A percentile compares a stretch with the other conserved stretches of the same genome.
Conservation (phyloP, 768 basidiomycete species). For the Lentinula boryana region DNA sequence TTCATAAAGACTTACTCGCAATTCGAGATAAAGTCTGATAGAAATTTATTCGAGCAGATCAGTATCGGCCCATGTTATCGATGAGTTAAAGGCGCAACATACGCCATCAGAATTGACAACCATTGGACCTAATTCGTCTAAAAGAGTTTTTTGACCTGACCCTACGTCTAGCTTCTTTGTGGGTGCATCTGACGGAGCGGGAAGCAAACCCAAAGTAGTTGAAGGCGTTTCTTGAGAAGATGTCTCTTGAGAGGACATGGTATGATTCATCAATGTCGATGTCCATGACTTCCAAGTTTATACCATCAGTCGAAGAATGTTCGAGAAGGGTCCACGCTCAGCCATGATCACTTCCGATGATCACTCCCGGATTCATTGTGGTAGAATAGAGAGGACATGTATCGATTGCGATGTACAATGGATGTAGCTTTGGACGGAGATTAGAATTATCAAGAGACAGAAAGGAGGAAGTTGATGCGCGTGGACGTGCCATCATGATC, state of each 20-base stretch:
- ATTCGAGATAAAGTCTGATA: conserved; percentile 4
- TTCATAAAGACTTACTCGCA: neutral
- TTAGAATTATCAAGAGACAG: too few species aligned
- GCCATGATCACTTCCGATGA: too few species aligned
- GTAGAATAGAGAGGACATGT: too few species aligned
- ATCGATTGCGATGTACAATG: too few species aligned
- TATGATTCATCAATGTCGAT: neutral
- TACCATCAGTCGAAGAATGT: too few species aligned
- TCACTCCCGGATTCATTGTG: too few species aligned
- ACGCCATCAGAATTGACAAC: conserved; percentile 67
- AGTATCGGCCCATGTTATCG: neutral
- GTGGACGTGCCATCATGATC: too few species aligned
- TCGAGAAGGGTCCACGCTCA: too few species aligned
- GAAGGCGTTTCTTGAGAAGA: neutral
- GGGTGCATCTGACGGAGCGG: conserved; percentile 3
- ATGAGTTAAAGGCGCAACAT: conserved; percentile 21
- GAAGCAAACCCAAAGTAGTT: neutral
- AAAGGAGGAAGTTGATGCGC: too few species aligned
- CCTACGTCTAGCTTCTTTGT: conserved; percentile 11
- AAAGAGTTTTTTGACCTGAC: conserved; percentile 29
- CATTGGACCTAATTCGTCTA: conserved; percentile 60
- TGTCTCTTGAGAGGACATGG: neutral
- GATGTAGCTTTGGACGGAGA: too few species aligned
- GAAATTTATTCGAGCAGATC: neutral
- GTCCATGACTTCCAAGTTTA: too few species aligned